These are phyloP conservation scores for Termitomyces sp. DNA, from an alignment of 1,284 basidiomycete genomes.

Conservation along the genomic window DNA sequence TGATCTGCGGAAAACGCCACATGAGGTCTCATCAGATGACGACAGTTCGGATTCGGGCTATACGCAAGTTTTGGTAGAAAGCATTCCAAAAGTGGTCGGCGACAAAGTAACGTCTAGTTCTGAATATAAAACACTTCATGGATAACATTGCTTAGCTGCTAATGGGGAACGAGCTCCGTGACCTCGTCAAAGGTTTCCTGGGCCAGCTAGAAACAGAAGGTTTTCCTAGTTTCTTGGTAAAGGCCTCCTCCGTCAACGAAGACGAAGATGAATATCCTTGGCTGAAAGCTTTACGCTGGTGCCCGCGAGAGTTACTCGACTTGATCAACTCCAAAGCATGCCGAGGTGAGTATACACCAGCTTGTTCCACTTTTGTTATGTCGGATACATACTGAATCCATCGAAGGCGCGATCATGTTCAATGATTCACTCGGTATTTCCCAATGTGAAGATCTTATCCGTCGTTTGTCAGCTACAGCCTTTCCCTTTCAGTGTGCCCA, in stretches of 20 bases:
- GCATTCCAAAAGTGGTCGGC: slow-evolving; percentile 59
- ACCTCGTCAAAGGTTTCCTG: slow-evolving; percentile 63
- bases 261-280: slow-evolving; percentile 39
- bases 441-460: slow-evolving; percentile 71
- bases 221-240: slow-evolving; percentile 4
- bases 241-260: slow-evolving; percentile 18
- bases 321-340: slow-evolving; percentile 92
- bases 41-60: slow-evolving; percentile 36
- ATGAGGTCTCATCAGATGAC: slow-evolving; percentile 23
- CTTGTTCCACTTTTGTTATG: neutral
- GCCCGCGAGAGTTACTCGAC: slow-evolving; percentile 74
- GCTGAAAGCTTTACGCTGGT: slow-evolving; percentile 71
- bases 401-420: slow-evolving; percentile 92
- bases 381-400: slow-evolving; percentile 3
- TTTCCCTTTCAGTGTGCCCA: slow-evolving; percentile 96
- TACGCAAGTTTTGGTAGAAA: slow-evolving; percentile 50
- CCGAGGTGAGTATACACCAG: slow-evolving; percentile 51
- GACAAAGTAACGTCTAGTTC: slow-evolving; percentile 51
- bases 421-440: slow-evolving; percentile 69
- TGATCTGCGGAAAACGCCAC: slow-evolving; percentile 23
- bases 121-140: neutral
- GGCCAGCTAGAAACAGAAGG: slow-evolving; percentile 33
- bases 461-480: slow-evolving; percentile 60
- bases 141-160: slow-evolving; percentile 43
- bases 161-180: slow-evolving; percentile 56